Evolutionary conservation across 352 stramenopile species (phyloP), one percentile per base, ranked within the genome.

Genomic region (Phytopythium helicoides): DNA sequence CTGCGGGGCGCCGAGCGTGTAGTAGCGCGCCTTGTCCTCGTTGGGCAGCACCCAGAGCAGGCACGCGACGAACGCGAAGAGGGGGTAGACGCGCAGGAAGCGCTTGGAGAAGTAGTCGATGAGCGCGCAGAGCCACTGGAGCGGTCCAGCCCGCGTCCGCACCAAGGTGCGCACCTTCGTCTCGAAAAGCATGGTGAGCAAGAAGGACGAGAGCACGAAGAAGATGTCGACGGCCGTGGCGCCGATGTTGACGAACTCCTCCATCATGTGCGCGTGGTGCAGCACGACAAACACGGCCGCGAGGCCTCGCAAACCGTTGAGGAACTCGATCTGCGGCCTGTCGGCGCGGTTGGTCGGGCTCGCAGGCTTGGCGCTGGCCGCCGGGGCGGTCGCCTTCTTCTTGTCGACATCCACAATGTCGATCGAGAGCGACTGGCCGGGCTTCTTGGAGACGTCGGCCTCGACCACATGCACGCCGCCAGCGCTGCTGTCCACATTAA

Each of bases 141-240:
- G 47, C 6, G 52, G 14, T 1, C 49, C 44, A 0, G 73, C 73
- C 0, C 59, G 49, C 11, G 66, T 58, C 22, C 56, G 46, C 3
- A 72, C 22, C 52, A 81, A 56, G 15, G 54, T 39, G 22, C 64
- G 58, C 28, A 52, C 63, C 53, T 78, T 84, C 48, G 66, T 69
- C 54, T 78, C 76, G 40, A n/a, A n/a, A n/a, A n/a, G n/a, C n/a
- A n/a, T n/a, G n/a, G n/a, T n/a, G n/a, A n/a, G n/a, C n/a, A n/a
- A 79, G 38, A 77, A 83, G 19, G 67, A 69, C 25, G 73, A 84
- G 35, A 84, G 47, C 21, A 84, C 73, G 44, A 84, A 84, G 54
- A 84, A 84, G 37, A 56, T 63, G 56, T 84, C 69, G 22, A 84
- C 70, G 3, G 60, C 69, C 1, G 68, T 50, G 23, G 52, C 56